phyloP scores from a whole-genome alignment of 768 basidiomycete genomes.

The Rhizopogon vinicolor region DNA sequence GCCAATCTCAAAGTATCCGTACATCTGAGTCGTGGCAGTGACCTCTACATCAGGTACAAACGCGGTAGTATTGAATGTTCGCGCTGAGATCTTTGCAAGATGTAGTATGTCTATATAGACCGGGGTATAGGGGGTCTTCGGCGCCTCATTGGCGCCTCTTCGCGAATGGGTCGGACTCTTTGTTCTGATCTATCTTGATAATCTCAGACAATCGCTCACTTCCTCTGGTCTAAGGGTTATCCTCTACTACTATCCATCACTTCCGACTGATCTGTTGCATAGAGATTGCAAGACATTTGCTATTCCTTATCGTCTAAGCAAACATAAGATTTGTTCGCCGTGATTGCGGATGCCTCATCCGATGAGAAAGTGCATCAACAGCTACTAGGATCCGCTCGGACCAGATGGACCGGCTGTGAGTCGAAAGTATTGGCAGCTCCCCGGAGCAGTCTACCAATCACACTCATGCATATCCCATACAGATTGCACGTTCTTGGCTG shows the following conservation, averaged over 20 bases:
- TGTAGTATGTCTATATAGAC: background rate
- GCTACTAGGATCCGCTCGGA: too few species aligned
- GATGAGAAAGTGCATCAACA: background rate
- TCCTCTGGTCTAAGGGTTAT: background rate
- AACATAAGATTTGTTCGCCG: background rate
- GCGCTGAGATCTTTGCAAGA: too few species aligned
- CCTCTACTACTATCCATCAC: background rate
- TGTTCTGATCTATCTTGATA: constrained; percentile 13
- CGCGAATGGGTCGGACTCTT: constrained; percentile 26
- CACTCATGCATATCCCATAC: constrained; percentile 7
- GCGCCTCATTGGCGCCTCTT: constrained; percentile 8
- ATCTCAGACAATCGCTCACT: too few species aligned
- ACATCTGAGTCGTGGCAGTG: constrained; percentile 43
- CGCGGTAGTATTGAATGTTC: too few species aligned
- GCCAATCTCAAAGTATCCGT: constrained; percentile 42
- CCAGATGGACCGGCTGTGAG: too few species aligned
- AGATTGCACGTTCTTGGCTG: constrained; percentile 12
- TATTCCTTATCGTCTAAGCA: background rate
- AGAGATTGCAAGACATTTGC: background rate
- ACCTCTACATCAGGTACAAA: constrained; percentile 13
- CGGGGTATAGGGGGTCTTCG: constrained; percentile 13
- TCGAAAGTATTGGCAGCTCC: background rate
- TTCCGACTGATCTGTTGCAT: background rate
- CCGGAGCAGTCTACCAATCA: background rate
- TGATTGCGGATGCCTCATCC: background rate